Percentiles rank a stretch among this genome's conserved stretches.
Evolutionary conservation across 805 yeast genomes (phyloP).

Genomic region (Pichia sporocuriosa): DNA sequence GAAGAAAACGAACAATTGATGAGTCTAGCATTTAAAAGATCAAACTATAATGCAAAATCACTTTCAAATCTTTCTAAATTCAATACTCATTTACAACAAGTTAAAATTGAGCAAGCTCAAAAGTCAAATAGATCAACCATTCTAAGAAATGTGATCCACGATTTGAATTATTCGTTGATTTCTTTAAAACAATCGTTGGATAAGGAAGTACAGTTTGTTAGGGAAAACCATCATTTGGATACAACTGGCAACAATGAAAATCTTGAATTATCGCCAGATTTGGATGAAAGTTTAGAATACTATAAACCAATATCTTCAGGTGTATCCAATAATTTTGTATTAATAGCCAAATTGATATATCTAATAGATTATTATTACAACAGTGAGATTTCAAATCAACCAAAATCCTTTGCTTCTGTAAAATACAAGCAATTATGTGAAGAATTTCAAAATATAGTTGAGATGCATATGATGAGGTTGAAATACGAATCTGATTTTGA

Average conservation of each 20-base stretch:
- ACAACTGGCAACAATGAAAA: background rate
- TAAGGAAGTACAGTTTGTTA: background rate
- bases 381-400: conserved; percentile 11
- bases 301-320: conserved; percentile 12
- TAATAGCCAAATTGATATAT: conserved; percentile 22
- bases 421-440: conserved; percentile 18
- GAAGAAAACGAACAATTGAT: conserved; percentile 23
- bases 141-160: conserved; percentile 24
- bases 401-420: conserved; percentile 11
- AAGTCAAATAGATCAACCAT: conserved; percentile 16
- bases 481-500: conserved; percentile 28
- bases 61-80: conserved; percentile 20
- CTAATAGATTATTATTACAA: conserved; percentile 20
- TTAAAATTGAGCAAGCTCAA: conserved; percentile 11
- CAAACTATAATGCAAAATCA: conserved; percentile 22
- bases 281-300: conserved; percentile 4
- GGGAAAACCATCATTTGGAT: background rate
- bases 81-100: conserved; percentile 7
- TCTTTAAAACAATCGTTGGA: conserved; percentile 9
- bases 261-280: background rate
- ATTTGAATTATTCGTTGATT: conserved; percentile 19
- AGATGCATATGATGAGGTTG: conserved; percentile 16
- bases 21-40: conserved; percentile 25
- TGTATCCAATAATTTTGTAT: conserved; percentile 17
- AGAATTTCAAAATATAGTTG: conserved; percentile 17